phyloP scores from a whole-genome alignment of 306 rosid species.

The Cucurbita maxima region DNA sequence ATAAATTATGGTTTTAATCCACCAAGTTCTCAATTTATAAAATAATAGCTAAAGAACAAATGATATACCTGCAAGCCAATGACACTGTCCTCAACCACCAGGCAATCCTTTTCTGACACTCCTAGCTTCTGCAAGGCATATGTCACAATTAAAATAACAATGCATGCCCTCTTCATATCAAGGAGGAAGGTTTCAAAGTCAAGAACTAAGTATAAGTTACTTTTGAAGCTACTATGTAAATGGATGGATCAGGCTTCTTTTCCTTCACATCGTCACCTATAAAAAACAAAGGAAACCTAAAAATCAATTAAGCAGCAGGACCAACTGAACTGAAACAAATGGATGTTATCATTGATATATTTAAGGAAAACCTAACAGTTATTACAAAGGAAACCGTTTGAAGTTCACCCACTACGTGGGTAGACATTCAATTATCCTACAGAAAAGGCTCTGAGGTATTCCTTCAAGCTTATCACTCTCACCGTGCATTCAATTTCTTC shows the following conservation, averaged over 20 bases:
- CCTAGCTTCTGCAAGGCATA: slow-evolving; percentile 53
- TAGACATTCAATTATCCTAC: background rate
- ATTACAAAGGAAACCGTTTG: background rate
- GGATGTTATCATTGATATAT: background rate
- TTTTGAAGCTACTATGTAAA: slow-evolving; percentile 70
- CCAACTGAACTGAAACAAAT: background rate
- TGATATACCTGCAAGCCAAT: slow-evolving; percentile 68
- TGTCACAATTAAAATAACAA: background rate
- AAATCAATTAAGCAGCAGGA: background rate
- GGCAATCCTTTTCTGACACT: slow-evolving; percentile 40
- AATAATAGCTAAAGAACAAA: background rate
- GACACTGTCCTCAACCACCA: slow-evolving; percentile 88
- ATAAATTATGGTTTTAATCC: background rate
- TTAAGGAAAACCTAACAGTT: background rate
- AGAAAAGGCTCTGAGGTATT: background rate
- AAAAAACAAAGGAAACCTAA: background rate
- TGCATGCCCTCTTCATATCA: background rate
- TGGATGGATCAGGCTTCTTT: slow-evolving; percentile 92
- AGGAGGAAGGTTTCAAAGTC: background rate
- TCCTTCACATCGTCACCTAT: slow-evolving; percentile 92
- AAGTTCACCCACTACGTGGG: background rate
- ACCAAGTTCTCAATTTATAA: background rate
- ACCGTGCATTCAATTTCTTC: background rate
- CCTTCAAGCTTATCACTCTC: background rate
- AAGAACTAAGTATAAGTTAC: slow-evolving; percentile 13